phyloP scores from a whole-genome alignment of 805 yeast species.

The Torulaspora maleeae region DNA sequence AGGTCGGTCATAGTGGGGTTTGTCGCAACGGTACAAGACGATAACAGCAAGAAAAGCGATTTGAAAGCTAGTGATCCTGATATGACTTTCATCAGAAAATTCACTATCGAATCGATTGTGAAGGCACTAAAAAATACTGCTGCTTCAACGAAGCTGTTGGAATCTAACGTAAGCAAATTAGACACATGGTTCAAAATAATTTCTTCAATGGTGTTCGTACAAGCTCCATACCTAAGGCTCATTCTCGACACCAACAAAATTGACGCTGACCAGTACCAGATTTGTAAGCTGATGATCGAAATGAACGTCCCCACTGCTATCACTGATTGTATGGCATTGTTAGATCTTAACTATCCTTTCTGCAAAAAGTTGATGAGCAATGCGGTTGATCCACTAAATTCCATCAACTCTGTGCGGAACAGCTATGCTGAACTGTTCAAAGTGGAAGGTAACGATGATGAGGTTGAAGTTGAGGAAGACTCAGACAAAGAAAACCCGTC shows the following conservation, averaged over 20 bases:
- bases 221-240: slow-evolving; percentile 36
- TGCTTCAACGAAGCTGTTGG: slow-evolving; percentile 22
- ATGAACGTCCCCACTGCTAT: slow-evolving; percentile 55
- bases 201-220: slow-evolving; percentile 28
- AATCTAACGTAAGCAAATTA: slow-evolving; percentile 28
- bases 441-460: slow-evolving; percentile 54
- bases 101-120: slow-evolving; percentile 62
- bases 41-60: slow-evolving; percentile 38
- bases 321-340: slow-evolving; percentile 53
- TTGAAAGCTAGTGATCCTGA: slow-evolving; percentile 59
- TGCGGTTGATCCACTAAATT: slow-evolving; percentile 54
- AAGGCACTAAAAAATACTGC: slow-evolving; percentile 55
- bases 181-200: slow-evolving; percentile 33
- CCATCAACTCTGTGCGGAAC: slow-evolving; percentile 52
- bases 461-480: slow-evolving; percentile 54
- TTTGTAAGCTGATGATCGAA: slow-evolving; percentile 65
- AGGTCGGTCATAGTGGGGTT: slow-evolving; percentile 57
- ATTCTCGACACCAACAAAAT: slow-evolving; percentile 45
- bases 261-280: slow-evolving; percentile 56
- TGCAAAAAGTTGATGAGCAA: slow-evolving; percentile 55
- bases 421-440: slow-evolving; percentile 56
- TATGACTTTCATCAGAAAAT: slow-evolving; percentile 66
- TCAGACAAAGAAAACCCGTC: slow-evolving; percentile 68
- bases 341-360: slow-evolving; percentile 72
- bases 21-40: slow-evolving; percentile 53